A percentile compares a stretch with the other conserved stretches of the same genome.
These are phyloP conservation scores for Entonaema liquescens DNA, from an alignment of 495 filamentous ascomycete species.

Conservation along the genomic window DNA sequence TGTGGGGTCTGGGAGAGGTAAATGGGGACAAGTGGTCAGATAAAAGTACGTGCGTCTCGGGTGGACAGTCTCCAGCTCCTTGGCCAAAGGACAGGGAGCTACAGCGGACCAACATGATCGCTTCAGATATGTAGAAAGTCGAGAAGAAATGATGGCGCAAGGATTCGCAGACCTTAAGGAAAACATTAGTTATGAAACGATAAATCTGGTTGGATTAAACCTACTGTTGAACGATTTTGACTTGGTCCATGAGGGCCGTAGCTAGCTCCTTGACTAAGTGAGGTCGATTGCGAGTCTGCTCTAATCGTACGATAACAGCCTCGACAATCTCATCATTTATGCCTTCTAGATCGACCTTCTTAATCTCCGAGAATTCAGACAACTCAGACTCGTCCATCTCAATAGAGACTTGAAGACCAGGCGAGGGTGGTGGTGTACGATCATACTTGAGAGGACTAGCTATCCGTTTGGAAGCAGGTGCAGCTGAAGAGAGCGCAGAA, in stretches of 20 bases:
- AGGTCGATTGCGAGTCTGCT: conserved; percentile 90
- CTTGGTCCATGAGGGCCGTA: conserved; percentile 74
- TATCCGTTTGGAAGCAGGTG: conserved; percentile 47
- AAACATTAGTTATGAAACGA: conserved; percentile 22
- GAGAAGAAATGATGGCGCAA: conserved; percentile 91
- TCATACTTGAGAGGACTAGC: conserved; percentile 59
- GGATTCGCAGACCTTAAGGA: conserved; percentile 87
- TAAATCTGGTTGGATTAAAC: conserved; percentile 44
- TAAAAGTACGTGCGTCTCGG: conserved; percentile 96
- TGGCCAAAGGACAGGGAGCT: conserved; percentile 86
- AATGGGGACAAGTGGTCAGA: conserved; percentile 82
- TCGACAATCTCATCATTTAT: conserved; percentile 97
- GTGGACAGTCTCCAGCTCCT: conserved; percentile 90
- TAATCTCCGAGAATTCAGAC: conserved; percentile 45
- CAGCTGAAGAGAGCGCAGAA: conserved; percentile 59
- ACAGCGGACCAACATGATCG: conserved; percentile 80
- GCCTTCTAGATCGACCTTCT: conserved; percentile 80
- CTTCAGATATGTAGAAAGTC: conserved; percentile 87
- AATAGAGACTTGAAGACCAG: conserved; percentile 57
- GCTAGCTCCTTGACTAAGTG: conserved; percentile 96
- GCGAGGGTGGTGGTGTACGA: conserved; percentile 89
- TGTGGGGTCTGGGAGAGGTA: conserved; percentile 79
- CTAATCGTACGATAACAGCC: conserved; percentile 87
- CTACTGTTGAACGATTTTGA: conserved; percentile 91
- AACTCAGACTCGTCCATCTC: conserved; percentile 52